These are phyloP conservation scores for Allium fistulosum DNA, from an alignment of 106 monocot genomes.

Conservation along the genomic window DNA sequence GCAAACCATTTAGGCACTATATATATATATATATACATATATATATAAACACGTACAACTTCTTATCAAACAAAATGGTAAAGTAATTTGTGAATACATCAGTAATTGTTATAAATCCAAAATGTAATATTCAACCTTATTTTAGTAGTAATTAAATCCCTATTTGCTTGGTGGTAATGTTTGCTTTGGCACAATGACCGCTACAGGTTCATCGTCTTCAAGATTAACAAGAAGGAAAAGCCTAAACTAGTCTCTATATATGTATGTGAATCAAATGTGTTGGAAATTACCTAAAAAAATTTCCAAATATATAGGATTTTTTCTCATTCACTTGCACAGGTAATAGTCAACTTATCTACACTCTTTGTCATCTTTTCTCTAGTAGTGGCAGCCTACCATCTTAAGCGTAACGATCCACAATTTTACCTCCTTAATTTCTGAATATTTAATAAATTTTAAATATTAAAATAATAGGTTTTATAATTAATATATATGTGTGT, in stretches of 20 bases:
- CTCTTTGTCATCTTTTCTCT: conserved; percentile 75
- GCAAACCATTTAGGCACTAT: conserved; percentile 99
- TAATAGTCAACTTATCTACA: conserved; percentile 37
- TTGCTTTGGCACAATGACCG: conserved; percentile 75
- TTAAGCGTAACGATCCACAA: no score
- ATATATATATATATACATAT: no score
- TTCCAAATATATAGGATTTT: neutral
- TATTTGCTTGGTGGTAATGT: conserved; percentile 31
- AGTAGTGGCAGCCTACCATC: conserved; percentile 63
- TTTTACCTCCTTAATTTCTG: no score
- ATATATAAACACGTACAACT: conserved; percentile 14
- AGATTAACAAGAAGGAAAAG: conserved; percentile 90
- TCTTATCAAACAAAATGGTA: neutral
- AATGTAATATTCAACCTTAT: neutral
- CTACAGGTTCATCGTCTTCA: conserved; percentile 90
- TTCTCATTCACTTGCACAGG: neutral
- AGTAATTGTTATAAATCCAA: neutral
- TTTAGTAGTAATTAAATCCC: neutral
- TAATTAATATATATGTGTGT: no score
- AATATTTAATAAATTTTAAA: no score
- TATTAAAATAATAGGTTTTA: no score
- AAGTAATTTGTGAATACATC: neutral
- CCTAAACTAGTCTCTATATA: conserved; percentile 81
- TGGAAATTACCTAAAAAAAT: conserved; percentile 24
- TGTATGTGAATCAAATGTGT: conserved; percentile 46